Evolutionary conservation across 352 stramenopile genomes (phyloP), one percentile per base, ranked within the genome.

Genomic region (Pythium volutum): DNA sequence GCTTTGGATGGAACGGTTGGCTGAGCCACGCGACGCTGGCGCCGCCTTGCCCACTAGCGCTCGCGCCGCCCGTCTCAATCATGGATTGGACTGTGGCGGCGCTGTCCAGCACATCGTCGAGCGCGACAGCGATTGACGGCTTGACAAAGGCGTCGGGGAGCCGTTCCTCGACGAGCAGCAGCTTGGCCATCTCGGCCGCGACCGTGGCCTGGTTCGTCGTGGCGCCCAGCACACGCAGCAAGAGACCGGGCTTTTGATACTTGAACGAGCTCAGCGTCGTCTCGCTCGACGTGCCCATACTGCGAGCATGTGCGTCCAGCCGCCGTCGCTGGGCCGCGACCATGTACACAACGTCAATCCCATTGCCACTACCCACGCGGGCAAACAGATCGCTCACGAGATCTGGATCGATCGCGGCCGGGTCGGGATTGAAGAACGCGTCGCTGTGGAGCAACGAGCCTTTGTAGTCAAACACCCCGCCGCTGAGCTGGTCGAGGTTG

Each of bases 381-480:
- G 58, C 27, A 45, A 65, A 65, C 8, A 65, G 22, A 29, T 58
- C 58, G 31, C 29, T 49, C 20, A 65, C 49, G n/a, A 58, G 34
- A 10, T 55, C 38, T 4, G 48, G 29, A 25, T 65, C 58, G 15
- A 65, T 26, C 14, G 49, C 38, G 2, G 58, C 47, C 3, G 58
- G 58, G 31, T 65, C 58, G 0, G 41, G 46, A 27, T 42, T 47
- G 22, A 65, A 65, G 58, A 56, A 65, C 26, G 38, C 29, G 20
- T 45, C 38, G 20, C 49, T 57, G 29, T 64, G 56, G 38, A 55
- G 18, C 16, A 56, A 12, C 14, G 56, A 64, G 15, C 56, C 56
- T 41, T 42, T 26, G 55, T 53, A 62, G 14, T 52, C 26, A 22
- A 55, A 62, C 27, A 38, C 16, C 1, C 16, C 26, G 31, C 42